phyloP scores from a whole-genome alignment of 2,329 filamentous ascomycete genomes.

The Nigrospora oryzae region DNA sequence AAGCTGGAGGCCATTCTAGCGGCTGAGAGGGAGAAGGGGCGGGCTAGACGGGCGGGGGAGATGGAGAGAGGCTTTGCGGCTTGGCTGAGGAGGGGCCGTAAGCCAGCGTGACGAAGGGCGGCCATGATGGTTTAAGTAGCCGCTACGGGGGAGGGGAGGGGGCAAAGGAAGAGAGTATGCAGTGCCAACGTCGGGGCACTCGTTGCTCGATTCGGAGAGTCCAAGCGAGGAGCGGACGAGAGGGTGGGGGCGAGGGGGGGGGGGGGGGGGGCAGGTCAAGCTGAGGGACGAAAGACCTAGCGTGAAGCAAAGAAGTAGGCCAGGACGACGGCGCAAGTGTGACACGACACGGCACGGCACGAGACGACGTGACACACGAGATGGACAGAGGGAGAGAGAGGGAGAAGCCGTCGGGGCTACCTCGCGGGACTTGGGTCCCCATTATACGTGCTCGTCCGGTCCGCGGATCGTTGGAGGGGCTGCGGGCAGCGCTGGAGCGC shows the following conservation, averaged over 20 bases:
- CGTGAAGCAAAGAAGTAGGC: not conserved
- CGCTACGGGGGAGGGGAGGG: not conserved
- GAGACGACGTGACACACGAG: not conserved
- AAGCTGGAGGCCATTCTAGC: conserved; percentile 19
- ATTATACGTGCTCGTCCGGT: too few species aligned
- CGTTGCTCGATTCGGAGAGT: conserved; percentile 1
- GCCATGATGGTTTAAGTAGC: conserved; percentile 12
- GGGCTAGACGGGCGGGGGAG: conserved; percentile 4
- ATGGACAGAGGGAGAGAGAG: not conserved
- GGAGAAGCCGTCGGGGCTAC: too few species aligned
- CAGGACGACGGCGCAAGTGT: not conserved
- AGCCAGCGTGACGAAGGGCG: conserved; percentile 16
- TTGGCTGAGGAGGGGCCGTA: conserved; percentile 13
- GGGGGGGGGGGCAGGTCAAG: not conserved
- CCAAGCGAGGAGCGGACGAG: conserved; percentile 1
- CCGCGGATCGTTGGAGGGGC: too few species aligned
- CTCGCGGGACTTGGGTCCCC: too few species aligned
- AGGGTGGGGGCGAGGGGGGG: not conserved
- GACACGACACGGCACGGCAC: too few species aligned
- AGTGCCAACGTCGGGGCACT: not conserved
- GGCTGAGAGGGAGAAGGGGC: conserved; percentile 8
- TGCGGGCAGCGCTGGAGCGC: too few species aligned
- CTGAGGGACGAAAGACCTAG: not conserved
- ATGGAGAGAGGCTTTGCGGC: conserved; percentile 8
- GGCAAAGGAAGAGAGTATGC: not conserved